Conservation (phyloP, 805 yeast species). For the Candida pseudoglaebosa region DNA sequence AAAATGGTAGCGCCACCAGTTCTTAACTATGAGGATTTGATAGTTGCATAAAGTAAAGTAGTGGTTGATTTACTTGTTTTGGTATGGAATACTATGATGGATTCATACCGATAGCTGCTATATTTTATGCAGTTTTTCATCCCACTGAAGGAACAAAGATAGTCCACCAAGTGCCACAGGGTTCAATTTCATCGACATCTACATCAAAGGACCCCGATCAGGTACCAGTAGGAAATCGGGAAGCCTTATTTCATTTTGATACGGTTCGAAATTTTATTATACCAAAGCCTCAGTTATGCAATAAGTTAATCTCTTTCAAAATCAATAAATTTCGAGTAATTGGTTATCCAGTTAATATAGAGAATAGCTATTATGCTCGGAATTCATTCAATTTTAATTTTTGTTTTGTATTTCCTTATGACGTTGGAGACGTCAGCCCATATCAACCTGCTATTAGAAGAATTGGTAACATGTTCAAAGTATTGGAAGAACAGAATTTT, state of each 20-base stretch:
- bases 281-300: constrained; percentile 90
- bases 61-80: background rate
- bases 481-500: constrained; percentile 84
- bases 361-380: constrained; percentile 72
- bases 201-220: constrained; percentile 4
- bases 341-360: constrained; percentile 86
- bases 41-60: background rate
- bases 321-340: constrained; percentile 66
- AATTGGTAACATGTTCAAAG: constrained; percentile 83
- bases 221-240: constrained; percentile 11
- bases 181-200: constrained; percentile 43
- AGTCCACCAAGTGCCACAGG: constrained; percentile 83
- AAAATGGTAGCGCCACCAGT: background rate
- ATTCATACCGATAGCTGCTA: constrained; percentile 82
- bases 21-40: too few species aligned
- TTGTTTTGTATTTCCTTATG: constrained; percentile 84
- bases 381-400: constrained; percentile 92
- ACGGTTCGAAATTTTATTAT: constrained; percentile 84
- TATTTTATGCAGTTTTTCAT: constrained; percentile 89
- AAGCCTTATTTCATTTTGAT: constrained; percentile 66
- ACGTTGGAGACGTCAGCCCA: constrained; percentile 68
- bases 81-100: constrained; percentile 46
- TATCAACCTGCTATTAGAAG: constrained; percentile 83
- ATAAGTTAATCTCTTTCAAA: constrained; percentile 70
- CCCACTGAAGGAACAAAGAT: constrained; percentile 95